phyloP scores from a whole-genome alignment of 2,329 filamentous ascomycete genomes.

The Aureobasidium pullulans region DNA sequence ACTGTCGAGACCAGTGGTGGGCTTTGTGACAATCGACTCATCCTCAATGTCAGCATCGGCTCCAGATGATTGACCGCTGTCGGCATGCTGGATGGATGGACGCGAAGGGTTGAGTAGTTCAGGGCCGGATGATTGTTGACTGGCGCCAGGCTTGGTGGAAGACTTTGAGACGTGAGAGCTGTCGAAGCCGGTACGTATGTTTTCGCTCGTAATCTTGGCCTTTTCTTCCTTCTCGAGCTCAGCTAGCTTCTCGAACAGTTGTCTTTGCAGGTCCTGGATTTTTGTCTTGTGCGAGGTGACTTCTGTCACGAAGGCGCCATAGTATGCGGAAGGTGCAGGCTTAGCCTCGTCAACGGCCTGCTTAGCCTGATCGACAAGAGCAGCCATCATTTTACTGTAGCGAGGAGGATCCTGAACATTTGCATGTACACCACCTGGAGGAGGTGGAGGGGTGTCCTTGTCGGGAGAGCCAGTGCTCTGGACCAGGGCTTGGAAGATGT shows the following conservation, averaged over 20 bases:
- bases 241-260: slow-evolving; percentile 65
- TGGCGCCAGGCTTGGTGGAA: slow-evolving; percentile 19
- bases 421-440: slow-evolving; percentile 72
- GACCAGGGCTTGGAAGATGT: slow-evolving; percentile 85
- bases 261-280: slow-evolving; percentile 67
- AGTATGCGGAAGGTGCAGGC: slow-evolving; percentile 53
- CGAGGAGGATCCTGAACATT: slow-evolving; percentile 68
- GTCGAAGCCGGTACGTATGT: slow-evolving; percentile 82
- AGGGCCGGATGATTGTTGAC: slow-evolving; percentile 16
- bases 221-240: slow-evolving; percentile 78
- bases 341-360: slow-evolving; percentile 68
- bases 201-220: slow-evolving; percentile 89
- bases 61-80: slow-evolving; percentile 46
- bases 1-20: slow-evolving; percentile 41
- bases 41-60: slow-evolving; percentile 58
- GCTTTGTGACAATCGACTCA: slow-evolving; percentile 32
- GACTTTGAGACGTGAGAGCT: slow-evolving; percentile 69
- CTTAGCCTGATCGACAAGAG: slow-evolving; percentile 90
- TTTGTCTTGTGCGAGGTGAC: slow-evolving; percentile 70
- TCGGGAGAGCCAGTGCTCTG: slow-evolving; percentile 65
- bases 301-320: slow-evolving; percentile 69
- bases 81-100: slow-evolving; percentile 29
- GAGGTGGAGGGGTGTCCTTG: slow-evolving; percentile 66
- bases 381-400: slow-evolving; percentile 98
- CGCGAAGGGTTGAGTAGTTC: slow-evolving; percentile 61